Conservation (phyloP, 169 alveolate species). For the Cryptosporidium tyzzeri region DNA sequence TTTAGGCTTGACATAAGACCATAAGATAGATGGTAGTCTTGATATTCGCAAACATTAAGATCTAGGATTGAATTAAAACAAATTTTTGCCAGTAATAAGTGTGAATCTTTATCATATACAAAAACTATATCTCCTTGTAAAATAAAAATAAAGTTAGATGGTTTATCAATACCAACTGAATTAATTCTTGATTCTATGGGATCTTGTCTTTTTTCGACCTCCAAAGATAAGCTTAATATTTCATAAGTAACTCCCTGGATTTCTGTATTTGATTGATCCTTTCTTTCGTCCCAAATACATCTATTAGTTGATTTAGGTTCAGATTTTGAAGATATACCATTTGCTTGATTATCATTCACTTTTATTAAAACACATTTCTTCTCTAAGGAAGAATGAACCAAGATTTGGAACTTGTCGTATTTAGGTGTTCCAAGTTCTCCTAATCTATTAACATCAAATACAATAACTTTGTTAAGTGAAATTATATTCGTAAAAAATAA, state of each 20-base stretch:
- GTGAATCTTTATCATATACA: constrained; percentile 48
- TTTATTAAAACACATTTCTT: constrained; percentile 27
- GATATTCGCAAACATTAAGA: constrained; percentile 7
- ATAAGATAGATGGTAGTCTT: constrained; percentile 35
- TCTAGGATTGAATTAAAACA: constrained; percentile 8
- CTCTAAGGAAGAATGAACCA: constrained; percentile 48
- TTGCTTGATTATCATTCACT: constrained; percentile 13
- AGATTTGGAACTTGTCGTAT: constrained; percentile 39
- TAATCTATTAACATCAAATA: constrained; percentile 46
- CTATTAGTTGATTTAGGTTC: constrained; percentile 3
- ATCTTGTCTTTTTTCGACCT: neutral
- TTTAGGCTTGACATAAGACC: constrained; percentile 56
- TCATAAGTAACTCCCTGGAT: constrained; percentile 50
- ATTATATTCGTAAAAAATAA: constrained; percentile 33
- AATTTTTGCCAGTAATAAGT: constrained; percentile 11
- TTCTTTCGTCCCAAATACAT: constrained; percentile 59
- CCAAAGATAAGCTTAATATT: constrained; percentile 27
- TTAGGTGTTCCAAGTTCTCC: constrained; percentile 72
- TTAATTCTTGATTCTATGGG: constrained; percentile 3
- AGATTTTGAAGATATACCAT: neutral
- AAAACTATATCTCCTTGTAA: constrained; percentile 4
- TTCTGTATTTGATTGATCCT: constrained; percentile 18
- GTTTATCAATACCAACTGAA: constrained; percentile 56
- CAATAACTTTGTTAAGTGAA: constrained; percentile 34
- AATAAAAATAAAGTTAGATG: constrained; percentile 35